Conservation (phyloP, 176 grass and related monocot species). For the Aegilops speltoides region DNA sequence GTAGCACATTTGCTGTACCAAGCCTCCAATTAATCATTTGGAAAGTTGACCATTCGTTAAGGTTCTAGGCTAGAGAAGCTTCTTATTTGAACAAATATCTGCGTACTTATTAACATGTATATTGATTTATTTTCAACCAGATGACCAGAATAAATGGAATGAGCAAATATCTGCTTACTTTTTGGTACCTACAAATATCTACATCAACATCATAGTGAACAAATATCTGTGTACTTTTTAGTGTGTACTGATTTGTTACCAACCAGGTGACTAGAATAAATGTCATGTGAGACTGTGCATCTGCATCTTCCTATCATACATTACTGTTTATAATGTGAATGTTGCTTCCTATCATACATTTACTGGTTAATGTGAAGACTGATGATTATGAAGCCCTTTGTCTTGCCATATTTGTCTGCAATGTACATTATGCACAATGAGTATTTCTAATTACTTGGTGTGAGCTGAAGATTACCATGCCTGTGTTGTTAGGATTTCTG, state of each 20-base stretch:
- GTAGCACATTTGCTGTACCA: not conserved
- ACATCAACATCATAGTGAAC: not conserved
- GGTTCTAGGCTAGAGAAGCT: not conserved
- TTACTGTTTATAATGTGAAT: not conserved
- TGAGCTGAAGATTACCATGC: slow-evolving; percentile 18
- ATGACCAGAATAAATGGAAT: not conserved
- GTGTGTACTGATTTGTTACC: not conserved
- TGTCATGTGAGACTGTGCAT: not conserved
- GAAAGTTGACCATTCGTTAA: not conserved
- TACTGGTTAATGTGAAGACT: not conserved
- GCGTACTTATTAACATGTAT: not conserved
- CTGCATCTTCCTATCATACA: not conserved
- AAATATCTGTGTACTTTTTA: not conserved
- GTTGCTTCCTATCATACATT: not conserved
- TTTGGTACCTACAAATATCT: no score
- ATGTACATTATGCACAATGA: not conserved
- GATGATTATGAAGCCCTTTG: not conserved
- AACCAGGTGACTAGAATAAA: not conserved
- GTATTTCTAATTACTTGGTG: slow-evolving; percentile 8
- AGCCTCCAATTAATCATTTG: not conserved
- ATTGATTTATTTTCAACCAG: not conserved
- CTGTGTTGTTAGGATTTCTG: slow-evolving; percentile 68
- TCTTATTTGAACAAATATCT: not conserved
- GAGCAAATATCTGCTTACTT: not conserved
- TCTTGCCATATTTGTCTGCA: not conserved